These are phyloP conservation scores for Chlamydomonas sp. DNA, from an alignment of 139 green algal species.

Conservation along the genomic window DNA sequence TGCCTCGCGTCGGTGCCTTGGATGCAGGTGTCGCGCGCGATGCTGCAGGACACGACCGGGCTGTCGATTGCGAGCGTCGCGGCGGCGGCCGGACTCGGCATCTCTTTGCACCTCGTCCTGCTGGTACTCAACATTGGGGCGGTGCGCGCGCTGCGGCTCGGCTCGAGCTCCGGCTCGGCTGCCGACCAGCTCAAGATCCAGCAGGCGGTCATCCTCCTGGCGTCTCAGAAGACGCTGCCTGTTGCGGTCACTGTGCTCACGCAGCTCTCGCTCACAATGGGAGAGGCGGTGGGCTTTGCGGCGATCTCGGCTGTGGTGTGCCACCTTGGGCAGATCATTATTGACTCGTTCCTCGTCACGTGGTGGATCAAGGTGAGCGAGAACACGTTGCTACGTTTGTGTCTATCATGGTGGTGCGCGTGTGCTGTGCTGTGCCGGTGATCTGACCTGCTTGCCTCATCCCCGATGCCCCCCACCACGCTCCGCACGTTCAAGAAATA, in stretches of 20 bases:
- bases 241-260: conserved; percentile 12
- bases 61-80: too few species aligned
- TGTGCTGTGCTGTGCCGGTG: too few species aligned
- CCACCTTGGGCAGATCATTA: conserved; percentile 8
- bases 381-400: too few species aligned
- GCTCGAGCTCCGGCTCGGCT: neutral
- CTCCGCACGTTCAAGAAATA: too few species aligned
- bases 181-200: neutral
- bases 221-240: conserved; percentile 16
- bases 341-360: conserved; percentile 5
- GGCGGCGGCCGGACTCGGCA: too few species aligned
- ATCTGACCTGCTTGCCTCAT: too few species aligned
- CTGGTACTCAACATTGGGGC: too few species aligned
- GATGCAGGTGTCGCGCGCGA: conserved; percentile 32
- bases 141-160: neutral
- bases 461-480: too few species aligned
- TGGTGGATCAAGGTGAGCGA: conserved; percentile 1
- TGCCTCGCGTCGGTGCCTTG: conserved; percentile 21
- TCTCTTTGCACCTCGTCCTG: too few species aligned
- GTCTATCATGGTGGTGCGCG: too few species aligned
- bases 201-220: conserved; percentile 16
- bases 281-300: neutral
- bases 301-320: neutral
- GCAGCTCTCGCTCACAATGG: neutral
- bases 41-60: too few species aligned